Percentiles rank a stretch among this genome's conserved stretches.
These are phyloP conservation scores for Calonectria leucothoes DNA, from an alignment of 2,329 filamentous ascomycete genomes.

Conservation along the genomic window DNA sequence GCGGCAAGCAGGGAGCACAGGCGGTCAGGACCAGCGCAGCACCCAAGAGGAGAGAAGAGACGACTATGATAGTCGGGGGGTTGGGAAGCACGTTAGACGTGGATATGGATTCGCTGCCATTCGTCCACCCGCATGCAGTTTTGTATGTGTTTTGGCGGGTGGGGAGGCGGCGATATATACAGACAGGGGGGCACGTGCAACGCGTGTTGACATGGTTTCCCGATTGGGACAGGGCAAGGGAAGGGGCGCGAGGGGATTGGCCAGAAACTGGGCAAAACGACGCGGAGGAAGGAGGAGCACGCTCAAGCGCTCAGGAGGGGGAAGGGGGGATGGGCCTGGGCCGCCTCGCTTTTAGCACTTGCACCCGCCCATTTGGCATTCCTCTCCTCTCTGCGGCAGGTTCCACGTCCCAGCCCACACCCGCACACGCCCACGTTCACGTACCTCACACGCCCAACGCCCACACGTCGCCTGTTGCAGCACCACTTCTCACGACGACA, in stretches of 20 bases:
- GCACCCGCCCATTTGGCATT: slow-evolving; percentile 40
- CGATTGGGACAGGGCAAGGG: slow-evolving; percentile 43
- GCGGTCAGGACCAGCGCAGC: slow-evolving; percentile 19
- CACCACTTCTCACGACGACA: slow-evolving; percentile 31
- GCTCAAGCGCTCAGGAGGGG: slow-evolving; percentile 26
- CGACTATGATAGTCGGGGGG: slow-evolving; percentile 20
- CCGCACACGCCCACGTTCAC: slow-evolving; percentile 28
- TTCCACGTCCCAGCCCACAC: slow-evolving; percentile 24
- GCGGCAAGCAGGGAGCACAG: slow-evolving; percentile 12
- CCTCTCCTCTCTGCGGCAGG: slow-evolving; percentile 34
- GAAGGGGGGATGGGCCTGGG: slow-evolving; percentile 29
- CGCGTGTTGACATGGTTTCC: slow-evolving; percentile 52
- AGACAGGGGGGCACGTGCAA: slow-evolving; percentile 41
- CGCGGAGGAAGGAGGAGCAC: slow-evolving; percentile 41
- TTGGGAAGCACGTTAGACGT: slow-evolving; percentile 22
- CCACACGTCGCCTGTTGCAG: slow-evolving; percentile 35
- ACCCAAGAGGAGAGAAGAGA: slow-evolving; percentile 15
- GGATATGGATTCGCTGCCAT: slow-evolving; percentile 15
- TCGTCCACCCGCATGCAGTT: slow-evolving; percentile 21
- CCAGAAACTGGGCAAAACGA: slow-evolving; percentile 35
- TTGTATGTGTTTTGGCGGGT: slow-evolving; percentile 28
- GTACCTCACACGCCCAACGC: slow-evolving; percentile 29
- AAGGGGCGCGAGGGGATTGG: slow-evolving; percentile 48
- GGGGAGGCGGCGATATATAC: slow-evolving; percentile 28
- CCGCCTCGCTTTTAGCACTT: slow-evolving; percentile 43